These are phyloP conservation scores for Scedosporium boydii DNA, from an alignment of 2,329 filamentous ascomycete genomes.

Conservation along the genomic window DNA sequence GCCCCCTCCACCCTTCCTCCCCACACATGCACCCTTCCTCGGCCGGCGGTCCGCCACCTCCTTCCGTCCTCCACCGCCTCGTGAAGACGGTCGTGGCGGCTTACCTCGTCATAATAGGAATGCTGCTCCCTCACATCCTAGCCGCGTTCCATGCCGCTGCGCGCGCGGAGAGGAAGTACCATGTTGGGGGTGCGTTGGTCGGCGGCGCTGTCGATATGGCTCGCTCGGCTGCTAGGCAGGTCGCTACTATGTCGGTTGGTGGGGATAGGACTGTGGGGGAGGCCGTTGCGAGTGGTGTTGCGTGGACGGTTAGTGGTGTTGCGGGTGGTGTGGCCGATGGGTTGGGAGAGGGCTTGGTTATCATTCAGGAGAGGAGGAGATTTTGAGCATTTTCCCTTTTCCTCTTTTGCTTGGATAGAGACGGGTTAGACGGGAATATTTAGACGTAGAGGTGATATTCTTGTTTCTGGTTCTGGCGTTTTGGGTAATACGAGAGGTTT, in stretches of 20 bases:
- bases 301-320: constrained; percentile 1
- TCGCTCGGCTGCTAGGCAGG: neutral
- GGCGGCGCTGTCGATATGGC: neutral
- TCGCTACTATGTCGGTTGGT: neutral
- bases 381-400: neutral
- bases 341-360: constrained; percentile 1
- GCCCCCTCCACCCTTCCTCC: neutral
- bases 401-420: neutral
- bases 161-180: neutral
- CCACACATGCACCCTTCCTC: neutral
- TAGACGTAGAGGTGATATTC: too few relatives aligned
- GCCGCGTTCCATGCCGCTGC: neutral
- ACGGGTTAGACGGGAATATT: neutral
- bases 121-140: constrained; percentile 3
- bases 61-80: constrained; percentile 4
- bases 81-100: neutral
- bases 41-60: neutral
- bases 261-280: neutral
- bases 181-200: neutral
- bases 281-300: neutral
- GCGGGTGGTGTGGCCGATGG: constrained; percentile 4
- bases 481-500: too few relatives aligned
- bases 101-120: neutral
- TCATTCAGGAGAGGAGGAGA: neutral
- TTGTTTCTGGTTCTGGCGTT: too few relatives aligned